Percentiles rank a stretch among this genome's conserved stretches.
Conservation (phyloP, 352 stramenopile species). For the Phytopythium boreale region DNA sequence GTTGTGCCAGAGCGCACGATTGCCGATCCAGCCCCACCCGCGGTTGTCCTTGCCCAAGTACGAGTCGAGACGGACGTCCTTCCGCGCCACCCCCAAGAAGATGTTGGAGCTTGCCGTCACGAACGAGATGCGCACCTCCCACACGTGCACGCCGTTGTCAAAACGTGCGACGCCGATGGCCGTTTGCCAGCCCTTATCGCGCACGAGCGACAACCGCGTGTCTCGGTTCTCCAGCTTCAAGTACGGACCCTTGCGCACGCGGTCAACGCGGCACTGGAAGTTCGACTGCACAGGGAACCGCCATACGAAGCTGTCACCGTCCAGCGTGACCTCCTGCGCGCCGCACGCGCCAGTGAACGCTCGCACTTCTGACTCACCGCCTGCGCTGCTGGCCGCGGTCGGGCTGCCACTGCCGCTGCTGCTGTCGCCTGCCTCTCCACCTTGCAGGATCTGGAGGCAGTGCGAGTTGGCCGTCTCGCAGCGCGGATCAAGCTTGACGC, state of each 20-base stretch:
- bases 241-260: conserved; percentile 81
- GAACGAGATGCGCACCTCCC: conserved; percentile 86
- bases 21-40: conserved; percentile 90
- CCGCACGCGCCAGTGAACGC: conserved; percentile 82
- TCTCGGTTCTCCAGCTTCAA: conserved; percentile 88
- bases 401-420: conserved; percentile 12
- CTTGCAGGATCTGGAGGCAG: conserved; percentile 85
- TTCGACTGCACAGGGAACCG: conserved; percentile 86
- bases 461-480: conserved; percentile 86
- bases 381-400: conserved; percentile 18
- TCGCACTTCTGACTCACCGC: conserved; percentile 70
- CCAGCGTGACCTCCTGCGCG: conserved; percentile 85
- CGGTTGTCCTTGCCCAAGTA: conserved; percentile 92
- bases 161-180: conserved; percentile 86
- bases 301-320: conserved; percentile 86
- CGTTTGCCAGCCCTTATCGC: conserved; percentile 89
- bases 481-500: conserved; percentile 67
- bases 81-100: conserved; percentile 82
- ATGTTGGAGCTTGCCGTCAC: conserved; percentile 90
- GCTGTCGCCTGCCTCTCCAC: conserved; percentile 30
- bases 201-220: conserved; percentile 74
- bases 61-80: conserved; percentile 83
- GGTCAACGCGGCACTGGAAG: conserved; percentile 86
- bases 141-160: conserved; percentile 82
- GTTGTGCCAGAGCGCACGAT: conserved; percentile 89